These are phyloP conservation scores for Penicillium hordei DNA, from an alignment of 2,329 filamentous ascomycete species.

Conservation along the genomic window DNA sequence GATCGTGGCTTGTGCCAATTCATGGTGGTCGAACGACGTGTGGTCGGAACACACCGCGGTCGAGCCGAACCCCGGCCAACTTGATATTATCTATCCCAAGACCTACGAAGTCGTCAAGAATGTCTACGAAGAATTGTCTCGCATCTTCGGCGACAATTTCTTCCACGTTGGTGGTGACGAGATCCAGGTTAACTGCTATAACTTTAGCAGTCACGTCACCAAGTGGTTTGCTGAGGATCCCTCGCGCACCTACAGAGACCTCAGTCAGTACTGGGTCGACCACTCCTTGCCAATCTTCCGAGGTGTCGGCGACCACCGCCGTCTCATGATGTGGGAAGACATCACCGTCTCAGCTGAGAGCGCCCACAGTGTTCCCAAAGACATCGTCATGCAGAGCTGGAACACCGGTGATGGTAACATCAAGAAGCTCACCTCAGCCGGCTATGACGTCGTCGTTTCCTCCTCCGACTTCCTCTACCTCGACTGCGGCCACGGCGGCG, in stretches of 20 bases:
- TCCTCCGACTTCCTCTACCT: conserved; percentile 58
- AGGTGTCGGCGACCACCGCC: conserved; percentile 45
- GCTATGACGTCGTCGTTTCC: conserved; percentile 59
- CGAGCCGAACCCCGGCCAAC: conserved; percentile 57
- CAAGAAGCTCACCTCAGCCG: conserved; percentile 50
- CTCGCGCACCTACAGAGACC: conserved; percentile 52
- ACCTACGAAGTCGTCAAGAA: conserved; percentile 56
- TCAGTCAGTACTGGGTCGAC: conserved; percentile 57
- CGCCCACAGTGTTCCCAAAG: conserved; percentile 50
- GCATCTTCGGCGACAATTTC: conserved; percentile 53
- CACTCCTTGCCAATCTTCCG: conserved; percentile 53
- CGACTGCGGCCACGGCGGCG: conserved; percentile 57
- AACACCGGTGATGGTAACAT: conserved; percentile 56
- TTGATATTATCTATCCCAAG: conserved; percentile 57
- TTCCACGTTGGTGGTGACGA: conserved; percentile 60
- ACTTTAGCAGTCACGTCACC: conserved; percentile 53
- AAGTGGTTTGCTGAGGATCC: conserved; percentile 54
- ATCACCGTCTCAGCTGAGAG: conserved; percentile 48
- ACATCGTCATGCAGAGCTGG: conserved; percentile 57
- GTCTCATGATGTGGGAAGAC: conserved; percentile 60
- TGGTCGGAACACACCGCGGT: conserved; percentile 57
- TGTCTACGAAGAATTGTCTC: conserved; percentile 55
- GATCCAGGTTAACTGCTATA: conserved; percentile 58
- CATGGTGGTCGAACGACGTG: conserved; percentile 62
- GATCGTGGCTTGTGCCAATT: conserved; percentile 57